Evolutionary conservation across 2,329 filamentous ascomycete genomes (phyloP), one percentile per base, ranked within the genome.

Genomic region (Periglandula ipomoeae): DNA sequence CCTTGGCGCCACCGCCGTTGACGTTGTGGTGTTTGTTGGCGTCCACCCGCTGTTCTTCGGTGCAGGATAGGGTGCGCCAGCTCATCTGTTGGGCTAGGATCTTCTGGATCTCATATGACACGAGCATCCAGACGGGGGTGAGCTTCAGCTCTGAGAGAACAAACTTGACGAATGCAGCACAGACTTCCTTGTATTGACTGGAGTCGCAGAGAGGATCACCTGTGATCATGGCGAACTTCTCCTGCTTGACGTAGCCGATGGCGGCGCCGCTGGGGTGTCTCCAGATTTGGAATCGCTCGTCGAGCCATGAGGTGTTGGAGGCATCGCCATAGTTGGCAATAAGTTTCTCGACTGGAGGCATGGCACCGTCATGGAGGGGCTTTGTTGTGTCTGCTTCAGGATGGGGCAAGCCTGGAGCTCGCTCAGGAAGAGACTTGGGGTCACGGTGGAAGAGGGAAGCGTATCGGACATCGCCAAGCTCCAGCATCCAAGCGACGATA

Each of bases 261-360:
- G 89, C 89, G 0, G 89, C 90, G 44, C 90, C 90, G 2, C 86
- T 91, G 20, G 78, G 69, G 61, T 95, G 88, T 26, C 90, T 83
- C 88, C 89, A 96, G 50, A 95, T 82, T 60, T 87, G 77, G 64
- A 90, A 95, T 6, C 89, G 82, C 6, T 89, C 86, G 63, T 96
- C 90, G 7, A 93, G 78, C 89, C 89, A 96, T 0, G 89, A 93
- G 0, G 90, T 96, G 61, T 95, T 94, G 44, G 89, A 89, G 2
- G 90, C 89, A 65, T 96, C 90, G 53, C 90, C 90, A 58, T 96
- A 96, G 66, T 96, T 96, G 61, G 89, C 89, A 64, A 96, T 89
- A 38, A 96, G 81, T 62, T 95, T 85, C 63, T 90, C 87, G 5
- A 96, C 64, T 0, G 87, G 76, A 46, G 89, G 89, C 47, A 85